These are phyloP conservation scores for Vigna radiata DNA, from an alignment of 306 rosid species.

Conservation along the genomic window DNA sequence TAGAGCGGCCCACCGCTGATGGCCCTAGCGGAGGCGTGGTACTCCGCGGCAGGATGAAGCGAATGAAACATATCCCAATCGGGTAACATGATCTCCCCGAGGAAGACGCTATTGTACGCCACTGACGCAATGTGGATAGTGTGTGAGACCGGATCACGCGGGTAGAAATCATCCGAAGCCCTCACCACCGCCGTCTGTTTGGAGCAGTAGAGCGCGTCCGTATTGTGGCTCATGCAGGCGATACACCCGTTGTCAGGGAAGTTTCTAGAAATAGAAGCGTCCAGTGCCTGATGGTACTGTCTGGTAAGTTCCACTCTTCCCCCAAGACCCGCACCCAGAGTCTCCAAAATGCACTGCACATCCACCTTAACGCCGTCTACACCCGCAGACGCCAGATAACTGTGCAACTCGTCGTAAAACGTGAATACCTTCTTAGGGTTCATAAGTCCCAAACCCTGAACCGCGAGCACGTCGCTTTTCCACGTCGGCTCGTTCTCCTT, in stretches of 20 bases:
- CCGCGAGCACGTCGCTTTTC: slow-evolving; percentile 60
- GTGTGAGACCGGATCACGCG: slow-evolving; percentile 80
- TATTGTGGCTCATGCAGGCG: slow-evolving; percentile 96
- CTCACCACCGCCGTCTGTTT: slow-evolving; percentile 85
- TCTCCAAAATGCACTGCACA: slow-evolving; percentile 88
- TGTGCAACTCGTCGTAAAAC: slow-evolving; percentile 76
- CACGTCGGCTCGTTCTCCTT: slow-evolving; percentile 81
- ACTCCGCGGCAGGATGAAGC: slow-evolving; percentile 80
- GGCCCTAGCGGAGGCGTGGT: slow-evolving; percentile 92
- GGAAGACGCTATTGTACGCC: slow-evolving; percentile 85
- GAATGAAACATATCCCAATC: slow-evolving; percentile 99
- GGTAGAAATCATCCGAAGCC: slow-evolving; percentile 93
- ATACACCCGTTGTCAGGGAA: slow-evolving; percentile 82
- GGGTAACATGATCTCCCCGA: slow-evolving; percentile 91
- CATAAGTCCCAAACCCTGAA: slow-evolving; percentile 81
- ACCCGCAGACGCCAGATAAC: slow-evolving; percentile 77
- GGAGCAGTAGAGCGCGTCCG: slow-evolving; percentile 83
- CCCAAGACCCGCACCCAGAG: slow-evolving; percentile 78
- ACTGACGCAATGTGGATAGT: slow-evolving; percentile 90
- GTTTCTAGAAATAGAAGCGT: slow-evolving; percentile 78
- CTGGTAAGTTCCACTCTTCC: slow-evolving; percentile 86
- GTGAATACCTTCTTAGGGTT: slow-evolving; percentile 66
- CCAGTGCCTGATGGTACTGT: slow-evolving; percentile 86
- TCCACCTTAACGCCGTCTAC: slow-evolving; percentile 96
- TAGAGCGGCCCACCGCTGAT: slow-evolving; percentile 94